phyloP scores from a whole-genome alignment of 371 early-diverging fungal species.

The Syncephalastrum contaminatum region DNA sequence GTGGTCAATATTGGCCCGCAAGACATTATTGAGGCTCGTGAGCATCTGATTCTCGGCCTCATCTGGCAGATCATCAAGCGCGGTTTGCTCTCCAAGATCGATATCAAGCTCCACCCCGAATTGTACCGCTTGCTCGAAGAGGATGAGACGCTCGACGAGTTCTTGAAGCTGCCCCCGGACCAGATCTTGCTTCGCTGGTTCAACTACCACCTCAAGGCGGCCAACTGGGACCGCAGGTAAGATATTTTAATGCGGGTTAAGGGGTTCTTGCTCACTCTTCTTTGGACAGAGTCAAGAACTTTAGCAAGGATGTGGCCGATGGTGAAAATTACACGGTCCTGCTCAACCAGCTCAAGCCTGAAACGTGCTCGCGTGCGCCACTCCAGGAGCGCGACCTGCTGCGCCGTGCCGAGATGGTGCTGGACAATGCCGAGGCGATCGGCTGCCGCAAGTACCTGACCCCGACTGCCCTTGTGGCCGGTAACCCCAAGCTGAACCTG shows the following conservation, averaged over 20 bases:
- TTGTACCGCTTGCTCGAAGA: slow-evolving; percentile 91
- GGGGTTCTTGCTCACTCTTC: not conserved
- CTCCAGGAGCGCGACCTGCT: slow-evolving; percentile 75
- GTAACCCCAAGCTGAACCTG: slow-evolving; percentile 94
- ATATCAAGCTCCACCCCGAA: slow-evolving; percentile 96
- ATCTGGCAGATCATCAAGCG: slow-evolving; percentile 99
- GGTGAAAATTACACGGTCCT: slow-evolving; percentile 93
- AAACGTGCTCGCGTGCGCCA: slow-evolving; percentile 78
- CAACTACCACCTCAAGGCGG: slow-evolving; percentile 95
- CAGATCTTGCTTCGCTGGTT: slow-evolving; percentile 96
- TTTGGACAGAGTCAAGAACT: slow-evolving; percentile 74
- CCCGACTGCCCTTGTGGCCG: slow-evolving; percentile 89
- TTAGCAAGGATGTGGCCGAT: slow-evolving; percentile 91
- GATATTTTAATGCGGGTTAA: not conserved
- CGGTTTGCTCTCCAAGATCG: slow-evolving; percentile 90
- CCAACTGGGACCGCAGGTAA: slow-evolving; percentile 78
- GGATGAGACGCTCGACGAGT: slow-evolving; percentile 89
- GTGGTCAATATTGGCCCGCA: slow-evolving; percentile 96
- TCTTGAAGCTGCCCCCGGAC: slow-evolving; percentile 90
- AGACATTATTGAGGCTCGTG: slow-evolving; percentile 92
- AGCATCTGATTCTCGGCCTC: slow-evolving; percentile 92
- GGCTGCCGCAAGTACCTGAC: slow-evolving; percentile 93
- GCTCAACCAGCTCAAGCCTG: slow-evolving; percentile 88
- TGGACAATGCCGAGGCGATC: slow-evolving; percentile 90
- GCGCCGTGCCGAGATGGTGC: slow-evolving; percentile 84